A percentile compares a stretch with the other conserved stretches of the same genome.
phyloP scores from a whole-genome alignment of 805 yeast genomes.

The Scheffersomyces ergatensis region DNA sequence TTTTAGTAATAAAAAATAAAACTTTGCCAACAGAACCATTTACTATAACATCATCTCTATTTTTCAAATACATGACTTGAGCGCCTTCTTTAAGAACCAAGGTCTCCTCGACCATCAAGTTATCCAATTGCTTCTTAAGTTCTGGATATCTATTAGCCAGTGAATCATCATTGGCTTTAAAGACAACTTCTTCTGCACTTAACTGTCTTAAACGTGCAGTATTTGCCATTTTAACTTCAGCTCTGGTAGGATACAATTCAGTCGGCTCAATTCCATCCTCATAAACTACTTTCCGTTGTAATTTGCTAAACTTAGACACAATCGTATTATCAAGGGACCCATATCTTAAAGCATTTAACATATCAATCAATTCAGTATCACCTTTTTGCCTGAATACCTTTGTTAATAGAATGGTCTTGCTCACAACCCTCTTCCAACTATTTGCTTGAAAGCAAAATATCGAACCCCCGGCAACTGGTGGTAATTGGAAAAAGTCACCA shows the following conservation, averaged over 20 bases:
- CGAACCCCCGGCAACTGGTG: constrained; percentile 66
- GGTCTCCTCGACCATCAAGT: constrained; percentile 67
- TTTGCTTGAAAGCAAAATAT: constrained; percentile 73
- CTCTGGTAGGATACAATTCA: constrained; percentile 81
- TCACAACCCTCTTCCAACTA: constrained; percentile 65
- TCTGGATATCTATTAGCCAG: constrained; percentile 14
- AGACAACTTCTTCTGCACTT: constrained; percentile 45
- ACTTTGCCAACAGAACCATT: constrained; percentile 91
- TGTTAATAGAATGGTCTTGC: constrained; percentile 65
- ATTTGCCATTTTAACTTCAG: constrained; percentile 82
- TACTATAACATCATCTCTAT: constrained; percentile 71
- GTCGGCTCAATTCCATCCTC: constrained; percentile 85
- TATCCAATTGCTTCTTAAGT: constrained; percentile 41
- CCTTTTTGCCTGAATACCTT: constrained; percentile 86
- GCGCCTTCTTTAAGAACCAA: constrained; percentile 77
- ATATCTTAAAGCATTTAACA: constrained; percentile 76
- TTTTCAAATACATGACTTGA: constrained; percentile 92
- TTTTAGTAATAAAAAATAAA: constrained; percentile 44
- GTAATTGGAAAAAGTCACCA: constrained; percentile 96
- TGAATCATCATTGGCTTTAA: constrained; percentile 34
- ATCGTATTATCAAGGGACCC: constrained; percentile 61
- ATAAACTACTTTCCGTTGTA: constrained; percentile 58
- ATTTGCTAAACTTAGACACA: constrained; percentile 42
- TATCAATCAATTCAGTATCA: constrained; percentile 70
- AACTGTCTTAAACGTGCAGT: constrained; percentile 35